Conservation (phyloP, 805 yeast species). For the Lachancea thermotolerans region DNA sequence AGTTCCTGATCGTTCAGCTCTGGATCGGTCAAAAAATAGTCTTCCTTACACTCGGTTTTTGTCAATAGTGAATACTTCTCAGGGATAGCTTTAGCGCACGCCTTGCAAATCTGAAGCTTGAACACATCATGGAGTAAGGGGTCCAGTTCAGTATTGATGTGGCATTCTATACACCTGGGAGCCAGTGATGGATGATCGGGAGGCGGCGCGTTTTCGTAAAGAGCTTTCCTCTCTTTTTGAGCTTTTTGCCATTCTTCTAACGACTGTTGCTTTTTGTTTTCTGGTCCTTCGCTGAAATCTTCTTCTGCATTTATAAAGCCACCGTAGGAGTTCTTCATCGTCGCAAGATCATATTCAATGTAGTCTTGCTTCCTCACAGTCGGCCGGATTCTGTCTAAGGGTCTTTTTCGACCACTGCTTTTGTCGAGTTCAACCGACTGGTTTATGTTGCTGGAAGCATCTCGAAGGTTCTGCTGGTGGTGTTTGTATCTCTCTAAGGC, state of each 20-base stretch:
- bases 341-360: constrained; percentile 80
- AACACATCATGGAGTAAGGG: constrained; percentile 64
- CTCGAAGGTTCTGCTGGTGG: constrained; percentile 33
- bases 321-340: constrained; percentile 83
- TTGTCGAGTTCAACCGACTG: constrained; percentile 3
- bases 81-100: constrained; percentile 65
- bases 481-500: constrained; percentile 43
- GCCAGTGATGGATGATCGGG: constrained; percentile 67
- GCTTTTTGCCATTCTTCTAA: constrained; percentile 53
- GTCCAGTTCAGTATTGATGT: constrained; percentile 67
- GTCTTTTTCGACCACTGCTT: constrained; percentile 14
- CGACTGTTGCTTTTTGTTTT: constrained; percentile 32
- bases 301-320: constrained; percentile 54
- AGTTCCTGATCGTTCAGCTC: constrained; percentile 68
- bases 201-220: constrained; percentile 57
- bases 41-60: constrained; percentile 91
- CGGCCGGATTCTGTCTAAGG: constrained; percentile 34
- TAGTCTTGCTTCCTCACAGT: constrained; percentile 56
- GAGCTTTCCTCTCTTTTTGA: constrained; percentile 46
- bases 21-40: constrained; percentile 88
- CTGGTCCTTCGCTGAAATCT: constrained; percentile 30
- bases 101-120: constrained; percentile 67
- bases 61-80: constrained; percentile 88
- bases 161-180: constrained; percentile 80
- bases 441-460: constrained; percentile 30